phyloP scores from a whole-genome alignment of 2,329 filamentous ascomycete genomes.

The Stromatinia cepivora region DNA sequence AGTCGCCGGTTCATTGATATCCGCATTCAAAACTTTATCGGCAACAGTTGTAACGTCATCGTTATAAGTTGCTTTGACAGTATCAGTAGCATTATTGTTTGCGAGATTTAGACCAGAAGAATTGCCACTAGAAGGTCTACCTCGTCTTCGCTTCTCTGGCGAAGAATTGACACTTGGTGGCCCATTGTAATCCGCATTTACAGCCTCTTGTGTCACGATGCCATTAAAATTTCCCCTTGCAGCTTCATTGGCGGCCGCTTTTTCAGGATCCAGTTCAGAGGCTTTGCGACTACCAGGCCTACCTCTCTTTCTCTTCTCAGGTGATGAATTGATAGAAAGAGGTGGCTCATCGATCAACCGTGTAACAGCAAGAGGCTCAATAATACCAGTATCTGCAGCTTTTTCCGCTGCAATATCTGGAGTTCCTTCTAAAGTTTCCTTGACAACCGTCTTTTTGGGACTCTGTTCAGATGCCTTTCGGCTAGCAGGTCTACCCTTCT shows the following conservation, averaged over 20 bases:
- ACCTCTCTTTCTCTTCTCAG: not conserved
- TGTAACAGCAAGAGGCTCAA: not conserved
- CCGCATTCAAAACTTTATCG: not conserved
- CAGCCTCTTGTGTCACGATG: not conserved
- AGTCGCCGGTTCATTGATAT: not conserved
- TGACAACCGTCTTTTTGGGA: not conserved
- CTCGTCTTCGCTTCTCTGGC: constrained; percentile 8
- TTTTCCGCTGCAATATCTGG: not conserved
- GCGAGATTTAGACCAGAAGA: not conserved
- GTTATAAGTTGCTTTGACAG: not conserved
- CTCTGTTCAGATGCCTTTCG: not conserved
- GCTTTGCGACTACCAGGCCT: not conserved
- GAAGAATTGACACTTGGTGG: not conserved
- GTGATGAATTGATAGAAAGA: not conserved
- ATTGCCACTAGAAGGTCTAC: not conserved
- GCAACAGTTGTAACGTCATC: not conserved
- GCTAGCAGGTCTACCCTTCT: not conserved
- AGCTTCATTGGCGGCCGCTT: not conserved
- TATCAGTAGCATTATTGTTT: not conserved
- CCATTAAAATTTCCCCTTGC: not conserved
- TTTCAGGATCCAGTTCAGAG: not conserved
- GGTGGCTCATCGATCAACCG: not conserved
- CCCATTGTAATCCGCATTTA: not conserved
- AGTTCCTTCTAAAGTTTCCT: not conserved
- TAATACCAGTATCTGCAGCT: not conserved